These are phyloP conservation scores for Phlyctochytrium arcticum DNA, from an alignment of 192 early-diverging fungal species.

Conservation along the genomic window DNA sequence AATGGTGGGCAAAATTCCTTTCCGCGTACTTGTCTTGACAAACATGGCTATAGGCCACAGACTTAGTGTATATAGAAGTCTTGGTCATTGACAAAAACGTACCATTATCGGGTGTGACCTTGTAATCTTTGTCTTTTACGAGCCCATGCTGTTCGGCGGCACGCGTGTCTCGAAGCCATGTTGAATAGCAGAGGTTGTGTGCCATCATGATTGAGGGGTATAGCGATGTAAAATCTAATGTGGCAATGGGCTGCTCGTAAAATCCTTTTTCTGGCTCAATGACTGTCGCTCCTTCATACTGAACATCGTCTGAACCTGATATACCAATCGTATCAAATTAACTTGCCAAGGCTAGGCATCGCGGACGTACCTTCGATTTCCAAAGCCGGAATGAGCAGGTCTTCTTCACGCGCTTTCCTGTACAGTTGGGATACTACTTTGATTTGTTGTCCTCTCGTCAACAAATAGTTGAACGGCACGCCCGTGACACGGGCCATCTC, in stretches of 20 bases:
- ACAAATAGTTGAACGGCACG: conserved; percentile 89
- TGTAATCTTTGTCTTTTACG: conserved; percentile 77
- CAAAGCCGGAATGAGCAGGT: conserved; percentile 85
- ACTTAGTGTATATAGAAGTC: neutral
- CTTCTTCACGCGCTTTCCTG: conserved; percentile 75
- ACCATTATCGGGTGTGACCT: conserved; percentile 84
- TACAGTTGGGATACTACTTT: conserved; percentile 97
- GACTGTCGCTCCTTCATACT: conserved; percentile 93
- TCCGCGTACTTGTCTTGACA: conserved; percentile 65
- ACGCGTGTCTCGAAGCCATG: conserved; percentile 65
- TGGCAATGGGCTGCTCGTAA: conserved; percentile 94
- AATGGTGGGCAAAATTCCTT: conserved; percentile 85
- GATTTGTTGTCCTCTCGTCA: conserved; percentile 94
- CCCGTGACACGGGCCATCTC: conserved; percentile 99
- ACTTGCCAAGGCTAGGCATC: neutral
- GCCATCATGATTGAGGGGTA: conserved; percentile 99
- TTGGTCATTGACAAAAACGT: neutral
- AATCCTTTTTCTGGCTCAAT: conserved; percentile 93
- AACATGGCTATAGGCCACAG: conserved; percentile 50
- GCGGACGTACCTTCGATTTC: conserved; percentile 60
- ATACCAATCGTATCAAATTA: neutral
- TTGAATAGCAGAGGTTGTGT: conserved; percentile 97
- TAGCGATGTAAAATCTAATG: conserved; percentile 95
- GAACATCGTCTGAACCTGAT: conserved; percentile 69
- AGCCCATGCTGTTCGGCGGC: conserved; percentile 37